Base-by-base conservation (phyloP, 345 rosid genomes). In the Rhizophora mangle region DNA sequence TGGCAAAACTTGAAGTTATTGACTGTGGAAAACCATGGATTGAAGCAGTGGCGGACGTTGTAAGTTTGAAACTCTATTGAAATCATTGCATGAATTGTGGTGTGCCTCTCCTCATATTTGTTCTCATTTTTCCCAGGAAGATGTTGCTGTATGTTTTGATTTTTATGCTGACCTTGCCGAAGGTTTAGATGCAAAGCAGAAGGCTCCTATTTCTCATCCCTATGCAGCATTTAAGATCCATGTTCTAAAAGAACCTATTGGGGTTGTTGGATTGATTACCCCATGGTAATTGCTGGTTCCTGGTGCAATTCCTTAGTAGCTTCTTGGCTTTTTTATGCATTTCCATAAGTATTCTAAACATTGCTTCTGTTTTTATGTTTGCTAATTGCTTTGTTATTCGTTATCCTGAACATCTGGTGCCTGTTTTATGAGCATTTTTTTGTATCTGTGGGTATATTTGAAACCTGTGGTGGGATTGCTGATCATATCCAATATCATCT, bases 151-250 rank as follows among this genome's bases (percentile, higher is more conserved):
- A 26, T 96, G 99, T 80, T 96, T 96, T 51, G 97, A 92, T 72
- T 96, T 88, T 74, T 92, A 87, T 64, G 99, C 99, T 29, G 98
- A 89, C 74, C 89, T 96, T 70, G 99, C 99, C 68, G 97, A 90
- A 83, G 95, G 87, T 36, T 79, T 92, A 72, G 99, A 96, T 82
- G 89, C 93, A 49, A 90, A 90, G 82, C 92, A 89, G 79, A 89
- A 85, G 72, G 84, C 90, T 81, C 95, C 96, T 62, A 69, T 96
- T 81, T 82, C 96, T 69, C 88, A 92, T 74, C 99, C 99, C 0
- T 64, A 92, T 84, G 88, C 89, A 54, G 82, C 88, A 49, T 92
- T 96, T 67, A 96, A 89, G 87, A 76, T 83, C 47, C 79, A 88
- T 65, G 81, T 89, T 69, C 88, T 89, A 68, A 89, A 83, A 82